These are phyloP conservation scores for Puccinia sorghi DNA, from an alignment of 1,284 basidiomycete genomes.

Conservation along the genomic window DNA sequence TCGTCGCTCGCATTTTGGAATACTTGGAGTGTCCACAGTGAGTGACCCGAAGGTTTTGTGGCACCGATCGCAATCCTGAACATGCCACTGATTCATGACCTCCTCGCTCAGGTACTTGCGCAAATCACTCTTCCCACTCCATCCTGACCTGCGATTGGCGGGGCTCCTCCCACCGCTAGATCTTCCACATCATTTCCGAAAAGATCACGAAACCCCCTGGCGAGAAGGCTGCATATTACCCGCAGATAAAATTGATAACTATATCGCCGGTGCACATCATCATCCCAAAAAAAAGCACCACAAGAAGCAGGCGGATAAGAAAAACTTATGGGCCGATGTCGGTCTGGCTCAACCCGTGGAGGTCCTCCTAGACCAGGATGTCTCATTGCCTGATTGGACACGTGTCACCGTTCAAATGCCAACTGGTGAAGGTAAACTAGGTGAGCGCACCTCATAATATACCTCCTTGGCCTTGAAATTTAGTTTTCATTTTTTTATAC, in stretches of 20 bases:
- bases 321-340: constrained; percentile 55
- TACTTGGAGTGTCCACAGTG: constrained; percentile 59
- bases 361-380: constrained; percentile 35
- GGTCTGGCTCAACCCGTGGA: constrained; percentile 56
- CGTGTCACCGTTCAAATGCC: constrained; percentile 57
- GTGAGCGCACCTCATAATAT: neutral
- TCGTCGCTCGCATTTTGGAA: constrained; percentile 56
- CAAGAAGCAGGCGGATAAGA: neutral
- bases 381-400: constrained; percentile 51
- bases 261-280: constrained; percentile 6
- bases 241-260: constrained; percentile 38
- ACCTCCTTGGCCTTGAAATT: neutral
- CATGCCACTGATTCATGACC: neutral
- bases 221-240: constrained; percentile 54
- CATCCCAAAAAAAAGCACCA: constrained; percentile 25
- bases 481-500: neutral
- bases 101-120: constrained; percentile 54
- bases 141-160: constrained; percentile 57
- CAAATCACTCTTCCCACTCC: constrained; percentile 57
- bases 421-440: neutral
- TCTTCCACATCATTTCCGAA: constrained; percentile 57
- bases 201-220: constrained; percentile 55
- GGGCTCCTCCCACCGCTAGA: constrained; percentile 58
- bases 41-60: neutral
- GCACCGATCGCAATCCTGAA: too few species aligned